These are phyloP conservation scores for Globisporangium yorkense DNA, from an alignment of 352 stramenopile species.

Conservation along the genomic window DNA sequence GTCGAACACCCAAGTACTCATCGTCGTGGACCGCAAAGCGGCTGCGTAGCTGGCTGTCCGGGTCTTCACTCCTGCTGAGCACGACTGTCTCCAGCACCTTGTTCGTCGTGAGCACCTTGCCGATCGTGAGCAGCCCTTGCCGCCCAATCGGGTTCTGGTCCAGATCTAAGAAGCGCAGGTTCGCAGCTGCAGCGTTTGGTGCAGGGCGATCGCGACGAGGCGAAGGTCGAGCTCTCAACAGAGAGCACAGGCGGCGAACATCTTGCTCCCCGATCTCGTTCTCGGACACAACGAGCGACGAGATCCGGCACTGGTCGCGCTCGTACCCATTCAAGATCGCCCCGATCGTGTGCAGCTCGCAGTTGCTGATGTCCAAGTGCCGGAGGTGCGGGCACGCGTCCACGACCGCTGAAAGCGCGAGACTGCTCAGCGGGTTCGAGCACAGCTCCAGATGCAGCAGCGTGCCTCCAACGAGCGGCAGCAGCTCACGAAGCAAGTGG, in stretches of 20 bases:
- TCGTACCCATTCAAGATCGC: slow-evolving; percentile 23
- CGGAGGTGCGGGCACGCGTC: slow-evolving; percentile 25
- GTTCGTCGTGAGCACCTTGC: slow-evolving; percentile 14
- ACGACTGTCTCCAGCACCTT: slow-evolving; percentile 21
- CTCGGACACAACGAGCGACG: slow-evolving; percentile 27
- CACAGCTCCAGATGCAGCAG: slow-evolving; percentile 26
- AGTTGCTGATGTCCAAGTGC: slow-evolving; percentile 32
- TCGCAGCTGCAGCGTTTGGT: slow-evolving; percentile 7
- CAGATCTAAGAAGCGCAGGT: slow-evolving; percentile 24
- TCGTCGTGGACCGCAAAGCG: slow-evolving; percentile 20
- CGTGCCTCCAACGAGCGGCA: slow-evolving; percentile 15
- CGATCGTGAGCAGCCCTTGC: slow-evolving; percentile 15
- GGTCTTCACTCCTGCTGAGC: slow-evolving; percentile 19
- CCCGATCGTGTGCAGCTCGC: slow-evolving; percentile 25
- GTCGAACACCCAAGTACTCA: slow-evolving; percentile 18
- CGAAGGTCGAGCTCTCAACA: slow-evolving; percentile 15
- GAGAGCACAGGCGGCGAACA: slow-evolving; percentile 17
- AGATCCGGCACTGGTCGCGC: slow-evolving; percentile 14
- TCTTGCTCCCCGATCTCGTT: slow-evolving; percentile 29
- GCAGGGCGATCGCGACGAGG: neutral
- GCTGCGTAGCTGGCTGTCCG: slow-evolving; percentile 11
- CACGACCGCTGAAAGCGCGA: slow-evolving; percentile 21
- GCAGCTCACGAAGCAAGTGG: slow-evolving; percentile 15
- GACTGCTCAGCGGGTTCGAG: slow-evolving; percentile 19
- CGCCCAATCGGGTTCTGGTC: slow-evolving; percentile 28